Evolutionary conservation across 148 eudicot genomes (phyloP).

Genomic region (Chenopodium formosanum): DNA sequence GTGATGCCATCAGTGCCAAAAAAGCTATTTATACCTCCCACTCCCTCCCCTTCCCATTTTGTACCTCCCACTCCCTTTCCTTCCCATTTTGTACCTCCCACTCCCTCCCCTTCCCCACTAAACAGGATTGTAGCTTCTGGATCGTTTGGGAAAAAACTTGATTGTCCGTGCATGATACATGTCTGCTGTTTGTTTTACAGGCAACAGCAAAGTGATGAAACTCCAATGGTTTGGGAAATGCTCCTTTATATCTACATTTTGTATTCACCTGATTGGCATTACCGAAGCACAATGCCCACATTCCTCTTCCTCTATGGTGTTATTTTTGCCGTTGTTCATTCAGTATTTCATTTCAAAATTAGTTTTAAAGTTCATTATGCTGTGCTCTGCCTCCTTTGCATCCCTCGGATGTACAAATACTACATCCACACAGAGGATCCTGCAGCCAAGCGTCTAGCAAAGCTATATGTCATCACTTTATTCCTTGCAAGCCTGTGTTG

Average conservation of each 20-base stretch:
- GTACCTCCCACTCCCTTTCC: too few relatives aligned
- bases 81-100: background rate
- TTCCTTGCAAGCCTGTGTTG: constrained; percentile 53
- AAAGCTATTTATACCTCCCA: background rate
- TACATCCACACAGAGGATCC: constrained; percentile 51
- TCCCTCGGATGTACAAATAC: constrained; percentile 82
- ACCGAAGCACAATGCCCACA: constrained; percentile 76
- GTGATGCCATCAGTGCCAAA: background rate
- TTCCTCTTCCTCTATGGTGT: constrained; percentile 69
- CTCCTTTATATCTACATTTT: constrained; percentile 77
- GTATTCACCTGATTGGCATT: constrained; percentile 89
- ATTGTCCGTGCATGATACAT: background rate
- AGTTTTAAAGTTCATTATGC: constrained; percentile 62
- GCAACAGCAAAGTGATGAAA: constrained; percentile 81
- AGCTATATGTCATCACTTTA: constrained; percentile 46
- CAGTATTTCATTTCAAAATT: constrained; percentile 44
- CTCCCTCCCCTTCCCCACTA: background rate
- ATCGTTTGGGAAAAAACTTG: background rate
- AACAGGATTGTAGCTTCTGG: background rate
- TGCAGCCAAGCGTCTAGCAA: constrained; percentile 66
- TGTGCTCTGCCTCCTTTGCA: constrained; percentile 65
- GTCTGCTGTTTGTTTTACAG: constrained; percentile 26
- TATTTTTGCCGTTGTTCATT: constrained; percentile 52
- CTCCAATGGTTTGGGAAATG: constrained; percentile 91
- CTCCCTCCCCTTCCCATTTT: too few relatives aligned